Conservation (phyloP, 1,284 basidiomycete genomes). For the Ceratobasidium papillatum region DNA sequence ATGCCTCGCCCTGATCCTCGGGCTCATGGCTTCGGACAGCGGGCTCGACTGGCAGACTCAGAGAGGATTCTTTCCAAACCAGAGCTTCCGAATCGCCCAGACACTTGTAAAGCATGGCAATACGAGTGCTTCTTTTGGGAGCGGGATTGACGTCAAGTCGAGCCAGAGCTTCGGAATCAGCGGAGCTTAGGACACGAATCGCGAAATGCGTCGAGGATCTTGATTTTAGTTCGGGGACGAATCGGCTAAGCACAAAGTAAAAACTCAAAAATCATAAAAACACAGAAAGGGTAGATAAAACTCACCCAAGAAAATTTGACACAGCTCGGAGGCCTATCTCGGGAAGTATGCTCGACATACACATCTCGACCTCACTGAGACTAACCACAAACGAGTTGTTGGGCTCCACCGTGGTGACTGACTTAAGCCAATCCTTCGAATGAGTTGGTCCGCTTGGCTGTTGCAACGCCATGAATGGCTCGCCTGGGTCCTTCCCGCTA, state of each 20-base stretch:
- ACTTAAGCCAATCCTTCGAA: neutral
- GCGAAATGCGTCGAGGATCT: neutral
- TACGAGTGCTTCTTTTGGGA: neutral
- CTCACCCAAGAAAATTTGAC: neutral
- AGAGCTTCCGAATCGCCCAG: neutral
- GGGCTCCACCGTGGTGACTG: neutral
- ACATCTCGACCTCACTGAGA: neutral
- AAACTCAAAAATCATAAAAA: neutral
- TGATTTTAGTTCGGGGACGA: neutral
- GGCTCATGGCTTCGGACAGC: neutral
- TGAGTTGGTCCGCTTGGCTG: neutral
- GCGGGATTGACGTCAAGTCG: neutral
- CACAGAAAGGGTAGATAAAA: neutral
- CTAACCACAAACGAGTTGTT: neutral
- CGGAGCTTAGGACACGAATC: neutral
- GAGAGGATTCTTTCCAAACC: neutral
- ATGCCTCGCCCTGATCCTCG: neutral
- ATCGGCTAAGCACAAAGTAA: neutral
- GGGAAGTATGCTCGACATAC: neutral
- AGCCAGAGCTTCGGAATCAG: neutral
- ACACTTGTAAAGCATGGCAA: neutral
- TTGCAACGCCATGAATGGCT: too few species aligned
- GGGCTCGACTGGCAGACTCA: neutral
- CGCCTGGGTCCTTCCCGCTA: too few species aligned
- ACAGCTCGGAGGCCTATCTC: neutral